Base-by-base conservation (phyloP, 2,329 filamentous ascomycete genomes). In the Trichoderma koningiopsis region DNA sequence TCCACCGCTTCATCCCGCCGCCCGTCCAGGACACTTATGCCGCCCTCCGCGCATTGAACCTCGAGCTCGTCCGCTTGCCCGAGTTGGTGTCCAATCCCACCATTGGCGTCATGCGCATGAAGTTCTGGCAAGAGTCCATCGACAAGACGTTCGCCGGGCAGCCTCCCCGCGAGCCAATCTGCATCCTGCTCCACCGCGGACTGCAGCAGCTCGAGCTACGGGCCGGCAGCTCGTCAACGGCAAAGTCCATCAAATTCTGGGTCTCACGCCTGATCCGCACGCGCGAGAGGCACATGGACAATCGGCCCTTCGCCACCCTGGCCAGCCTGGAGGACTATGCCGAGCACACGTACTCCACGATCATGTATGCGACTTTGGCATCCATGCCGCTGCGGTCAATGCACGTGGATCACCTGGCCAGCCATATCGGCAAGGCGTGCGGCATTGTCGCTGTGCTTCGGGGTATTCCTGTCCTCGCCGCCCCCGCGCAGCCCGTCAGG, bases 91-190 rank as follows among this genome's bases (percentile, higher is more conserved):
- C 92, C 58, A 96, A 92, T 71, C 89, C 92, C n/a, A 91, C 91
- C 4, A 92, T 98, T 71, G 95, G 93, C 61, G 86, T 90, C 64
- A 89, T 98, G 85, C 93, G 96, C 72, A 91, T 97, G 80, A 93
- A 97, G 79, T 98, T 98, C 83, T 98, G 96, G 92, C 89, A 92
- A 61, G 94, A 98, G 74, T 89, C 92, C 5, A 83, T 99, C 63
- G 87, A 91, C 66, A 90, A 91, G 71, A 91, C 92, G 1, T 91
- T 97, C 70, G 86, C 91, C 1, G 92, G 91, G 37, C 83, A 85
- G 0, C 94, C 96, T 1, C 94, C 94, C 1, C 93, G 94, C 76
- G 94, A 99, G 78, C 96, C 96, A 27, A 92, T 97, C 53, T 95
- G 94, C 70, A 87, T 97, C 35, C 84, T 98, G 5, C 85, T 99